Percentiles rank a stretch among this genome's conserved stretches.
Evolutionary conservation across 1,284 basidiomycete genomes (phyloP).

Genomic region (Baeospora myosura): DNA sequence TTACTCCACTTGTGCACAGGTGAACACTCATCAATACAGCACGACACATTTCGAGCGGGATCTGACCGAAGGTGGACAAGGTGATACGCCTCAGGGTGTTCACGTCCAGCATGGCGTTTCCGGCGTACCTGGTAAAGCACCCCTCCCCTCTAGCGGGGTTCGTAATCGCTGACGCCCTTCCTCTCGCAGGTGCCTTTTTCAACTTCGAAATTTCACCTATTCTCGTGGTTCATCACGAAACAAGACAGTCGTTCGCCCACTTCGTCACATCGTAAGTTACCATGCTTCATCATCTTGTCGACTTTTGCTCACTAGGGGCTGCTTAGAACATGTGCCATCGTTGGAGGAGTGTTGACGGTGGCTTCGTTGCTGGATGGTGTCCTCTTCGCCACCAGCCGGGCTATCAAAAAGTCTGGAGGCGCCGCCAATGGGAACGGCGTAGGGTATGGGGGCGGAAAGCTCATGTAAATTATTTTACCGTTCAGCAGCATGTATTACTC

Average conservation of each 20-base stretch:
- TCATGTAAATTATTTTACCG: conserved; percentile 26
- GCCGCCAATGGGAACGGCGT: conserved; percentile 26
- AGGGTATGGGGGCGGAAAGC: conserved; percentile 16
- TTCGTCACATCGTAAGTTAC: conserved; percentile 86
- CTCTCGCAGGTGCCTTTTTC: conserved; percentile 82
- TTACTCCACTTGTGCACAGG: conserved; percentile 26
- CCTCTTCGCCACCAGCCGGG: conserved; percentile 71
- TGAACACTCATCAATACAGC: conserved; percentile 87
- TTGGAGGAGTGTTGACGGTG: conserved; percentile 94
- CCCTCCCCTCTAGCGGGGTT: conserved; percentile 2
- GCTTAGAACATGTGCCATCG: conserved; percentile 87
- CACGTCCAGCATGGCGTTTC: conserved; percentile 75
- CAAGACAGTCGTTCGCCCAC: conserved; percentile 90
- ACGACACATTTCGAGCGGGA: conserved; percentile 96
- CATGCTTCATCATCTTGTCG: conserved; percentile 2
- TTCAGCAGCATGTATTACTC: neutral
- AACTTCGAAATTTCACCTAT: conserved; percentile 99
- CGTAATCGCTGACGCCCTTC: conserved; percentile 1
- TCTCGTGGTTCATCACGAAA: conserved; percentile 86
- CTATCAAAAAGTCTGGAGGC: conserved; percentile 54
- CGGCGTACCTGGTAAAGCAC: conserved; percentile 75
- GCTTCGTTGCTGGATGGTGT: conserved; percentile 88
- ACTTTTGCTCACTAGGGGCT: neutral
- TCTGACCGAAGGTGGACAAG: conserved; percentile 51
- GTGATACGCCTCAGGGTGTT: conserved; percentile 64